A percentile compares a stretch with the other conserved stretches of the same genome.
These are phyloP conservation scores for Alternaria brassicae DNA, from an alignment of 2,329 filamentous ascomycete species.

Conservation along the genomic window DNA sequence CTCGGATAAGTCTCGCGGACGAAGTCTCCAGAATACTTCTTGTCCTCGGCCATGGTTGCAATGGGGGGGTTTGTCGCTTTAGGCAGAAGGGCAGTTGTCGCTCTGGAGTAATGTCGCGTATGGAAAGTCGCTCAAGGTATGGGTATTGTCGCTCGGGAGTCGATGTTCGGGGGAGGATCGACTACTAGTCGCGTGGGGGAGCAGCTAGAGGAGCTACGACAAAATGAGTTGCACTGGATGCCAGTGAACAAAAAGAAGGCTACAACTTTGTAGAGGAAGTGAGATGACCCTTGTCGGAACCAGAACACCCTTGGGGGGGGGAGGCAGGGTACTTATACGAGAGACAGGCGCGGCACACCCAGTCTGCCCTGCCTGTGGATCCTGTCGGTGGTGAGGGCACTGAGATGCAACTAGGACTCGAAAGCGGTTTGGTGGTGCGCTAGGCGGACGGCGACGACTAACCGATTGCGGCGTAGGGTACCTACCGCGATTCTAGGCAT, in stretches of 20 bases:
- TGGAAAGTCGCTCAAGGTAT: conserved; percentile 25
- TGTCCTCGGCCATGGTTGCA: conserved; percentile 42
- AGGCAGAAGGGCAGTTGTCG: conserved; percentile 17
- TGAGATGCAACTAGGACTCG: conserved; percentile 21
- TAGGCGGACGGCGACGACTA: conserved; percentile 30
- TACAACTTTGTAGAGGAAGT: conserved; percentile 19
- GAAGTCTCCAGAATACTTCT: conserved; percentile 44
- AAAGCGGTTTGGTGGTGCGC: conserved; percentile 23
- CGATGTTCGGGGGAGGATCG: conserved; percentile 11
- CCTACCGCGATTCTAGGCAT: conserved; percentile 31
- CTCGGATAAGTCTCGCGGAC: conserved; percentile 33
- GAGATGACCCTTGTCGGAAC: conserved; percentile 25
- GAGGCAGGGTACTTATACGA: conserved; percentile 38
- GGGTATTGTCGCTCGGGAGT: conserved; percentile 26
- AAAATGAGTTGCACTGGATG: conserved; percentile 32
- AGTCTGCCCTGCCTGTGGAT: conserved; percentile 30
- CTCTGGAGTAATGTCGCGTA: conserved; percentile 17
- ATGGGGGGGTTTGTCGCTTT: conserved; percentile 22
- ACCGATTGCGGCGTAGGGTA: conserved; percentile 19
- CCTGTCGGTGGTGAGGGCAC: conserved; percentile 34
- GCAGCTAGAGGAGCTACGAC: conserved; percentile 32
- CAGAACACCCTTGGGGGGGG: conserved; percentile 14
- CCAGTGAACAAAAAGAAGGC: conserved; percentile 27
- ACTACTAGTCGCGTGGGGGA: conserved; percentile 22
- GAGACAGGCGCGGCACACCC: conserved; percentile 29